These are phyloP conservation scores for Rutstroemia sp. DNA, from an alignment of 2,329 filamentous ascomycete species.

Conservation along the genomic window DNA sequence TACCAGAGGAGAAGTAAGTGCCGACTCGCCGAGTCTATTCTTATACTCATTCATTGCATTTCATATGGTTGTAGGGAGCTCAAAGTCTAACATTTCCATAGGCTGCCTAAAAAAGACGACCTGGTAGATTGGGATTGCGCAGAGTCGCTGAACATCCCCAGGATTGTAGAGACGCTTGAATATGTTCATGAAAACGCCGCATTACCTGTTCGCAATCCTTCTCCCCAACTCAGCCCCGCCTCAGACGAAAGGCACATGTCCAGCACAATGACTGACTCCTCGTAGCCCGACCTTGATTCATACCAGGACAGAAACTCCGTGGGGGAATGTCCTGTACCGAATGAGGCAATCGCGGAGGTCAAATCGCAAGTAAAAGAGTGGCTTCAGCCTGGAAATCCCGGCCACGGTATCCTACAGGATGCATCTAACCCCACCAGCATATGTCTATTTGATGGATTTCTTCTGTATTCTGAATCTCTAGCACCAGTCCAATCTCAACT, in stretches of 20 bases:
- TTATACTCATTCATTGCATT: too few species aligned
- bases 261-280: constrained; percentile 14
- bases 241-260: constrained; percentile 22
- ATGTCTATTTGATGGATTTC: constrained; percentile 80
- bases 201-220: constrained; percentile 45
- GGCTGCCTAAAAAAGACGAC: constrained; percentile 48
- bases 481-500: constrained; percentile 48
- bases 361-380: constrained; percentile 42
- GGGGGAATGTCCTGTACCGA: constrained; percentile 45
- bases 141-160: constrained; percentile 64
- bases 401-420: constrained; percentile 32
- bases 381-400: constrained; percentile 37
- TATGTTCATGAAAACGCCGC: constrained; percentile 64
- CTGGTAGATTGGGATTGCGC: constrained; percentile 90
- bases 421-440: constrained; percentile 33
- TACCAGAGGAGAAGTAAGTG: constrained; percentile 62
- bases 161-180: constrained; percentile 57
- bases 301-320: constrained; percentile 58
- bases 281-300: constrained; percentile 43
- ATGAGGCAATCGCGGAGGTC: constrained; percentile 38
- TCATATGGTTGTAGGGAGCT: too few species aligned
- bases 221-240: constrained; percentile 22
- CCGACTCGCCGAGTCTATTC: background rate
- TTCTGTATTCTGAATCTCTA: constrained; percentile 62
- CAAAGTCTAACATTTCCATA: constrained; percentile 22